Evolutionary conservation across 768 basidiomycete genomes (phyloP).

Genomic region (Pisolithus tinctorius): DNA sequence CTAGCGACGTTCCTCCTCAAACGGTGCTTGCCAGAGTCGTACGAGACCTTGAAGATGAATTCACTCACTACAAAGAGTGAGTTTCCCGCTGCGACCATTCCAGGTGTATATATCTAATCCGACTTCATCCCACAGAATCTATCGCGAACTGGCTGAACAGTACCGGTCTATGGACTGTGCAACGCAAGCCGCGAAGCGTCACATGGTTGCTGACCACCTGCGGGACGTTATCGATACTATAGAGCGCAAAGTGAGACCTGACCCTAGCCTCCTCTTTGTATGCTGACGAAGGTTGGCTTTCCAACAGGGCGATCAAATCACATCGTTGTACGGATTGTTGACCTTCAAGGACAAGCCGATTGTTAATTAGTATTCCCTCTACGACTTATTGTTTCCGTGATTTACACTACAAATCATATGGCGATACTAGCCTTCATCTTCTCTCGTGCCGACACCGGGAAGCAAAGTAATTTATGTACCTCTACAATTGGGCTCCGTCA

Average conservation of each 20-base stretch:
- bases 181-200: constrained; percentile 73
- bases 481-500: too few species aligned
- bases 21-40: constrained; percentile 80
- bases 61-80: constrained; percentile 89
- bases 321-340: constrained; percentile 81
- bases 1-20: constrained; percentile 64
- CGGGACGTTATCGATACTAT: constrained; percentile 87
- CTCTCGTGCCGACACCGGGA: not conserved
- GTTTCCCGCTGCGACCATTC: constrained; percentile 15
- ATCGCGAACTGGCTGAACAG: constrained; percentile 85
- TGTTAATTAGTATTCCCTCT: not conserved
- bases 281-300: not conserved
- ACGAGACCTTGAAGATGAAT: constrained; percentile 90
- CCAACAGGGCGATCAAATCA: constrained; percentile 84
- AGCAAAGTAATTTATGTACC: too few species aligned
- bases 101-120: constrained; percentile 4
- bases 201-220: constrained; percentile 82
- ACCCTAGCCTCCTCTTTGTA: not conserved
- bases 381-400: not conserved
- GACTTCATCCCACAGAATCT: constrained; percentile 53
- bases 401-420: not conserved
- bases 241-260: constrained; percentile 71
- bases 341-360: constrained; percentile 63
- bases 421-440: not conserved
- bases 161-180: constrained; percentile 87